Evolutionary conservation across 352 stramenopile species (phyloP).

Genomic region (Phytophthora europaea): DNA sequence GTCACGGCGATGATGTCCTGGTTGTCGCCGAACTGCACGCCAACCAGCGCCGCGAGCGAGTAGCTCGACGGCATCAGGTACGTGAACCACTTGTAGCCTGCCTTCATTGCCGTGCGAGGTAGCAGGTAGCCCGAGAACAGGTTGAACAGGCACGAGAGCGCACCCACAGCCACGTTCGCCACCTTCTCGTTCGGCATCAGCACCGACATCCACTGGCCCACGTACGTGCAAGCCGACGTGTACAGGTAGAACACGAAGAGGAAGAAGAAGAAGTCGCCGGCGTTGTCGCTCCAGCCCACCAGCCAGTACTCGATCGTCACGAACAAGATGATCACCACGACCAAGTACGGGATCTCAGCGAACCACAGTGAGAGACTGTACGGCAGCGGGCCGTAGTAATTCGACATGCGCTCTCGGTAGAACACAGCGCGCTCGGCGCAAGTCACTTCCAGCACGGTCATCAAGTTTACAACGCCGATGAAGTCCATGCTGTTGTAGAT

Average conservation of each 20-base stretch:
- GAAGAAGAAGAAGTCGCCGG: constrained; percentile 44
- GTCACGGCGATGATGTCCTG: not conserved
- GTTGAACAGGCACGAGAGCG: constrained; percentile 67
- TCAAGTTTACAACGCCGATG: constrained; percentile 64
- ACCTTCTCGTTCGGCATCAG: constrained; percentile 73
- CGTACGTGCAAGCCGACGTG: constrained; percentile 62
- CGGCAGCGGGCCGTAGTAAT: constrained; percentile 72
- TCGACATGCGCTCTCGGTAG: constrained; percentile 73
- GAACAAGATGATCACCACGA: constrained; percentile 49
- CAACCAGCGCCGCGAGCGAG: not conserved
- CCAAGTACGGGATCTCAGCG: constrained; percentile 63
- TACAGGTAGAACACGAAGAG: constrained; percentile 54
- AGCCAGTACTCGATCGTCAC: constrained; percentile 69
- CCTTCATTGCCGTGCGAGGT: constrained; percentile 47
- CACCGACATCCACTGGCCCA: constrained; percentile 75
- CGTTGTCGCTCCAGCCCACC: constrained; percentile 45
- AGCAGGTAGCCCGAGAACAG: constrained; percentile 61
- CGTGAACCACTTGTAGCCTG: constrained; percentile 64
- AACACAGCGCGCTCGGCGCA: constrained; percentile 62
- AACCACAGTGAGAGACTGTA: constrained; percentile 69
- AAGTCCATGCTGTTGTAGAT: constrained; percentile 79
- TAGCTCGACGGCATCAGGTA: constrained; percentile 41
- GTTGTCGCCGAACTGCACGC: not conserved
- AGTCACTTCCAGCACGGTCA: constrained; percentile 66
- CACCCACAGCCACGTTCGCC: constrained; percentile 71